Conservation (phyloP, 257 asterid species). For the Penstemon davidsonii region DNA sequence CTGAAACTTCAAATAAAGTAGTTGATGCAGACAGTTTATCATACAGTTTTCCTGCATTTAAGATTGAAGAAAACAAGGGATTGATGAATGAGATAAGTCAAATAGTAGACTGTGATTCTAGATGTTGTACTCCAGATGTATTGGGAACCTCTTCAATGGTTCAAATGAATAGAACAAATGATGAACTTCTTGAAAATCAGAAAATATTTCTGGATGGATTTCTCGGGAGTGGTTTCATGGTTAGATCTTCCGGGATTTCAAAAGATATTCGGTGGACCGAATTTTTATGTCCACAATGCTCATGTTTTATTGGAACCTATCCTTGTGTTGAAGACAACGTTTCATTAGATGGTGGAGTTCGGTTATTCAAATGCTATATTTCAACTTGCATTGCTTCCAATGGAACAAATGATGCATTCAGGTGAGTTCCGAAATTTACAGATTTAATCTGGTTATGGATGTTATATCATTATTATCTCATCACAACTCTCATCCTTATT, state of each 20-base stretch:
- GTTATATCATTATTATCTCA: neutral
- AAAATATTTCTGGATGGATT: slow-evolving; percentile 78
- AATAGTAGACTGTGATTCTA: slow-evolving; percentile 21
- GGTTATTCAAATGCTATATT: slow-evolving; percentile 70
- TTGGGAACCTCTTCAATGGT: slow-evolving; percentile 34
- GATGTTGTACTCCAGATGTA: slow-evolving; percentile 41
- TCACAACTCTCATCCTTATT: slow-evolving; percentile 10
- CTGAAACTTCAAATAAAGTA: slow-evolving; percentile 29
- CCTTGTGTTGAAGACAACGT: slow-evolving; percentile 58
- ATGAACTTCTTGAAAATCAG: slow-evolving; percentile 65
- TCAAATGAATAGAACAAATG: slow-evolving; percentile 32
- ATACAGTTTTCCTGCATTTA: slow-evolving; percentile 33
- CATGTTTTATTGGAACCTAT: slow-evolving; percentile 76
- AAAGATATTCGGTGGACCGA: slow-evolving; percentile 69
- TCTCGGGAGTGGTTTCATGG: slow-evolving; percentile 82
- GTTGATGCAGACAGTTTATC: slow-evolving; percentile 37
- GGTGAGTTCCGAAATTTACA: slow-evolving; percentile 40
- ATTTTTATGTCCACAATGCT: slow-evolving; percentile 72
- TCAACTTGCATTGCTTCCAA: slow-evolving; percentile 53
- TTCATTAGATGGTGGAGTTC: slow-evolving; percentile 81
- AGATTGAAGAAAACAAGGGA: slow-evolving; percentile 35
- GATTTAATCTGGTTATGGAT: slow-evolving; percentile 2
- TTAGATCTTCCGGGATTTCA: slow-evolving; percentile 65
- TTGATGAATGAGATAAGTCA: slow-evolving; percentile 25
- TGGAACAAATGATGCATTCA: slow-evolving; percentile 56